Conservation (phyloP, 495 filamentous ascomycete genomes). For the Paragyromitra xinjiangensis region DNA sequence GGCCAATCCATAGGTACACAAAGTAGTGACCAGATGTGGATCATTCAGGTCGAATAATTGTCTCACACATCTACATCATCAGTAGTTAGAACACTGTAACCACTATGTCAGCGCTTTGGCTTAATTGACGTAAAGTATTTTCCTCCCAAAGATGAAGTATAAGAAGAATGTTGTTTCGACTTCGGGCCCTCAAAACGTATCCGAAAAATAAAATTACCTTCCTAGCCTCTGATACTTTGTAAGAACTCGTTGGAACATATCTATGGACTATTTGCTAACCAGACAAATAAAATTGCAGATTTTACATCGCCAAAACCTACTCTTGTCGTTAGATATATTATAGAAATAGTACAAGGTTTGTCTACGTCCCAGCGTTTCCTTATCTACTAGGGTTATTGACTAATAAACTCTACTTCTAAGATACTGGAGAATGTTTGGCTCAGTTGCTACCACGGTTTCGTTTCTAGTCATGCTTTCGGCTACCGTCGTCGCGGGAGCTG, state of each 20-base stretch:
- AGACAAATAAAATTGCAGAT: background rate
- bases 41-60: background rate
- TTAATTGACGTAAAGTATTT: slow-evolving; percentile 4
- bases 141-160: background rate
- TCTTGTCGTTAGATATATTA: background rate
- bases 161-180: slow-evolving; percentile 13
- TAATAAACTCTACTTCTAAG: background rate
- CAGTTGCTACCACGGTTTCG: slow-evolving; percentile 14
- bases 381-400: background rate
- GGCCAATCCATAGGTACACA: background rate
- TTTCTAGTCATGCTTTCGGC: slow-evolving; percentile 51
- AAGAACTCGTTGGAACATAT: slow-evolving; percentile 2
- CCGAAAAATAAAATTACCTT: background rate
- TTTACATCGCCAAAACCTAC: background rate
- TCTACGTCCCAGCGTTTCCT: background rate
- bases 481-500: slow-evolving; percentile 41
- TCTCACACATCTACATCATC: background rate
- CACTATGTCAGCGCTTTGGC: slow-evolving; percentile 3
- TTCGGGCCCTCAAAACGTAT: background rate
- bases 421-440: slow-evolving; percentile 22
- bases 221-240: background rate
- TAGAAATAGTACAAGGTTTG: slow-evolving; percentile 13
- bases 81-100: slow-evolving; percentile 21
- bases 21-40: background rate
- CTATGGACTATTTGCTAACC: slow-evolving; percentile 1